These are phyloP conservation scores for Teunomyces gatunensis DNA, from an alignment of 805 yeast species.

Conservation along the genomic window DNA sequence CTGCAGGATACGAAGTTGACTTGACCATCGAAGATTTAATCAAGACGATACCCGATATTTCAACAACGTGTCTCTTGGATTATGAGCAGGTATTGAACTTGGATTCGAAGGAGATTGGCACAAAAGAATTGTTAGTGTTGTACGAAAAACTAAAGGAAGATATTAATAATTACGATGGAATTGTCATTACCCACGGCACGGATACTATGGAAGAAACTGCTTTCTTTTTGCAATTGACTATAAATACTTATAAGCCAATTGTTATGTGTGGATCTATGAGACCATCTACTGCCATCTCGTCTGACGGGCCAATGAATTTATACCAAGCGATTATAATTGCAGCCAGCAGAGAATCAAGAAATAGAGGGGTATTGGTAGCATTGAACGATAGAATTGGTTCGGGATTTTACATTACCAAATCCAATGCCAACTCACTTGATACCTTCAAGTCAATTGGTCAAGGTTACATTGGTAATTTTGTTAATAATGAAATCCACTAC, in stretches of 20 bases:
- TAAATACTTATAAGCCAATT: constrained; percentile 48
- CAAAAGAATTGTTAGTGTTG: constrained; percentile 43
- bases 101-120: constrained; percentile 58
- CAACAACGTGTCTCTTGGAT: constrained; percentile 51
- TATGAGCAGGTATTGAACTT: constrained; percentile 63
- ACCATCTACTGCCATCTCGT: constrained; percentile 66
- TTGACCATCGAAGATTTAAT: constrained; percentile 51
- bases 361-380: constrained; percentile 62
- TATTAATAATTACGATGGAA: constrained; percentile 49
- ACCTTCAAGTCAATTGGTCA: constrained; percentile 67
- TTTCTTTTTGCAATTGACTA: constrained; percentile 54
- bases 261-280: constrained; percentile 75
- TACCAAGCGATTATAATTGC: constrained; percentile 70
- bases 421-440: constrained; percentile 68
- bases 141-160: constrained; percentile 46
- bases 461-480: constrained; percentile 69
- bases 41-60: constrained; percentile 54
- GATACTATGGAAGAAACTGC: constrained; percentile 69
- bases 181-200: constrained; percentile 71
- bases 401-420: constrained; percentile 68
- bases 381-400: constrained; percentile 67
- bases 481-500: constrained; percentile 61
- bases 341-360: constrained; percentile 45
- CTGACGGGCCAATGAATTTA: constrained; percentile 72
- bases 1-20: constrained; percentile 55